phyloP scores from a whole-genome alignment of 1,284 basidiomycete species.

The Fomitopsis schrenkii region DNA sequence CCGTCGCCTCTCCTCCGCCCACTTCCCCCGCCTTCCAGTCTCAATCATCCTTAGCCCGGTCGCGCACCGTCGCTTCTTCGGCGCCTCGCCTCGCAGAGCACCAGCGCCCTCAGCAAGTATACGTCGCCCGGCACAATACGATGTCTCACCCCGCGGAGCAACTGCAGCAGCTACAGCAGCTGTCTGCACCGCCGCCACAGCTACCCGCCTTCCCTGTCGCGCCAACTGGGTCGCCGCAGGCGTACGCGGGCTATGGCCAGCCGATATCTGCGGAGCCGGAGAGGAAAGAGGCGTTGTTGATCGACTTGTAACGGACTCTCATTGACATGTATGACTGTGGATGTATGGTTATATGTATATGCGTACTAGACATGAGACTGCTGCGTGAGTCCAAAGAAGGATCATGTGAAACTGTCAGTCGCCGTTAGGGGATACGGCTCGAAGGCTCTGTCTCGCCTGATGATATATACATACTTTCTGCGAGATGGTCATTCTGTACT shows the following conservation, averaged over 20 bases:
- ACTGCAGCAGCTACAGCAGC: conserved; percentile 30
- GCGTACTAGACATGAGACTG: background rate
- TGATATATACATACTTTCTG: background rate
- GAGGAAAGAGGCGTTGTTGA: conserved; percentile 81
- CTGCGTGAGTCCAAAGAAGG: background rate
- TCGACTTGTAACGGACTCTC: conserved; percentile 50
- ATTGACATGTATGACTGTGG: background rate
- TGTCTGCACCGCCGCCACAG: conserved; percentile 28
- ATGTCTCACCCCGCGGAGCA: conserved; percentile 28
- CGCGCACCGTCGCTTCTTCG: conserved; percentile 35
- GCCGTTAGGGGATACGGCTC: too few relatives aligned
- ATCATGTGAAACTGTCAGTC: too few relatives aligned
- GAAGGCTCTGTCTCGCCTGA: background rate
- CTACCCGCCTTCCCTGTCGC: conserved; percentile 68
- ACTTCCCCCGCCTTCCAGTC: conserved; percentile 9
- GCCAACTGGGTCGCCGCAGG: conserved; percentile 60
- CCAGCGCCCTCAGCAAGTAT: conserved; percentile 6
- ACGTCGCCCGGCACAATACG: conserved; percentile 22
- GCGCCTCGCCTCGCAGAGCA: conserved; percentile 10
- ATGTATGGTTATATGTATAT: conserved; percentile 1
- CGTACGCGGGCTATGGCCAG: conserved; percentile 44
- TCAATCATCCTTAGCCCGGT: conserved; percentile 30
- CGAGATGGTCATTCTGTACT: too few relatives aligned
- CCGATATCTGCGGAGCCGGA: conserved; percentile 56
- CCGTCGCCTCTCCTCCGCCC: conserved; percentile 11